Percentiles rank a stretch among this genome's conserved stretches.
These are phyloP conservation scores for Crithidia expoeki DNA, from an alignment of 208 protist genomes.

Conservation along the genomic window DNA sequence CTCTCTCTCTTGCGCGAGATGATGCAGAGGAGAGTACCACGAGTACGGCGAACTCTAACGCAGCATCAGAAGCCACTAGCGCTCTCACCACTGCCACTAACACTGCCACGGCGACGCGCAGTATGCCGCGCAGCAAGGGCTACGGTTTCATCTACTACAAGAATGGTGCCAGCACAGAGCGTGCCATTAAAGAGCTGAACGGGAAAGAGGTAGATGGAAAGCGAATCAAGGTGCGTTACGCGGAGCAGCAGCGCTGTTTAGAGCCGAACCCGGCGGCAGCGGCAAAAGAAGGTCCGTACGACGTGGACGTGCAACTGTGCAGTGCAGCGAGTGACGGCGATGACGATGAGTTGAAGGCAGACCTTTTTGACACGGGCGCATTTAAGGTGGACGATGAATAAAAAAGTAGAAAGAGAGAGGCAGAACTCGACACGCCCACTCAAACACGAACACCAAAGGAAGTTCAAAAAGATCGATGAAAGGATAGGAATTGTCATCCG, in stretches of 20 bases:
- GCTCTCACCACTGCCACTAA: no score
- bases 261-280: neutral
- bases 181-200: conserved; percentile 61
- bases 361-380: neutral
- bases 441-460: no score
- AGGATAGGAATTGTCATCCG: no score
- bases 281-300: neutral
- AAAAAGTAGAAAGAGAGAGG: neutral
- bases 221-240: conserved; percentile 69
- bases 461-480: no score
- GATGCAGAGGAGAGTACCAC: neutral
- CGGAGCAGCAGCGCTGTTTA: conserved; percentile 51
- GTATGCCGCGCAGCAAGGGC: conserved; percentile 57
- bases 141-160: conserved; percentile 87
- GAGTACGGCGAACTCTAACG: neutral
- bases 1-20: neutral
- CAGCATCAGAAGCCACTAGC: neutral
- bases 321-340: neutral
- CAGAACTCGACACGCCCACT: neutral
- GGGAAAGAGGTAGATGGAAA: conserved; percentile 51
- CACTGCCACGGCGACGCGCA: no score
- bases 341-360: conserved; percentile 4
- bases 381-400: conserved; percentile 11
- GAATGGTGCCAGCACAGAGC: conserved; percentile 46
- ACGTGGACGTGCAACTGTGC: neutral